Conservation (phyloP, 371 early-diverging fungal genomes). For the Conidiobolus incongruus region DNA sequence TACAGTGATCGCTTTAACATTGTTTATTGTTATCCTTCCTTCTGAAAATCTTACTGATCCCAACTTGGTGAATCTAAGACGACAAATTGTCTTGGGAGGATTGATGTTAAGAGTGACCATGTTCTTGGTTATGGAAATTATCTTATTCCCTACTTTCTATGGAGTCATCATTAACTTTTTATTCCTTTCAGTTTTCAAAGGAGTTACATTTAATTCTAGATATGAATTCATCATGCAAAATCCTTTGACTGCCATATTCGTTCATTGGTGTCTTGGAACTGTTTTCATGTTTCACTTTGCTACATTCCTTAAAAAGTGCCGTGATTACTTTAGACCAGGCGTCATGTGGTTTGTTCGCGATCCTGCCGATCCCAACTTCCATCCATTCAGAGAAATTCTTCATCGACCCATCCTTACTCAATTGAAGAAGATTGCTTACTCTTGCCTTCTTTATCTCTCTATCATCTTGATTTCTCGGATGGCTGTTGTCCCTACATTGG, state of each 20-base stretch:
- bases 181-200: constrained; percentile 42
- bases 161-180: constrained; percentile 57
- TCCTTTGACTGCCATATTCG: constrained; percentile 40
- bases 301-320: constrained; percentile 43
- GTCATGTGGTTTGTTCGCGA: constrained; percentile 93
- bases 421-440: constrained; percentile 49
- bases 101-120: constrained; percentile 27
- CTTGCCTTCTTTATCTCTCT: constrained; percentile 48
- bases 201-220: constrained; percentile 24
- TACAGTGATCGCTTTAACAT: background rate
- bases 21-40: constrained; percentile 3
- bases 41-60: no score
- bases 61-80: constrained; percentile 5
- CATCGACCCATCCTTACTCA: constrained; percentile 50
- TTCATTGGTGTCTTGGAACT: constrained; percentile 83
- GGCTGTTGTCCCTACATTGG: constrained; percentile 17
- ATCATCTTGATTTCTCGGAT: constrained; percentile 45
- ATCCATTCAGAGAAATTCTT: constrained; percentile 73
- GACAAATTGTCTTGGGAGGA: background rate
- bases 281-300: constrained; percentile 82
- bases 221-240: constrained; percentile 20
- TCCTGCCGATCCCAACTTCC: constrained; percentile 79
- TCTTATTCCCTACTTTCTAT: constrained; percentile 66
- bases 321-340: constrained; percentile 63
- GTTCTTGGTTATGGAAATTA: constrained; percentile 64